A percentile compares a stretch with the other conserved stretches of the same genome.
Evolutionary conservation across 2,329 filamentous ascomycete species (phyloP).

Genomic region (Colletotrichum sp.): DNA sequence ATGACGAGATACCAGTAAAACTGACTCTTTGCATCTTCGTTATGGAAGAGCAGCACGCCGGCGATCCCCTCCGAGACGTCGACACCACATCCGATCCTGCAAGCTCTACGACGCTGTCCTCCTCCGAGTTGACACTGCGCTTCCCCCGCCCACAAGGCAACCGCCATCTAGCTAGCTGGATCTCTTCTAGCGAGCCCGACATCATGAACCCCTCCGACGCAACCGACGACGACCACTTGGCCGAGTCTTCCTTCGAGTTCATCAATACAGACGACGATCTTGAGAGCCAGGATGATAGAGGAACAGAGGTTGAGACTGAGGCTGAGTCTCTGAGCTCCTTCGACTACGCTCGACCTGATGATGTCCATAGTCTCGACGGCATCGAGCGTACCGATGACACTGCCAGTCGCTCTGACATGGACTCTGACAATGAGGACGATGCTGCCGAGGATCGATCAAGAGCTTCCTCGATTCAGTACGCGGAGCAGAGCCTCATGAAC

Average conservation of each 20-base stretch:
- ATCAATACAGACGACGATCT: conserved; percentile 60
- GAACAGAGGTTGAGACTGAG: conserved; percentile 45
- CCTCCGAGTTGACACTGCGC: conserved; percentile 55
- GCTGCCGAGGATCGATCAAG: conserved; percentile 29
- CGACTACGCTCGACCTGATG: conserved; percentile 53
- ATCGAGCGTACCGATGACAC: conserved; percentile 51
- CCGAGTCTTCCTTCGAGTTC: conserved; percentile 63
- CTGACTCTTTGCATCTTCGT: conserved; percentile 44
- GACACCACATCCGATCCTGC: conserved; percentile 23
- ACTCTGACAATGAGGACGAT: conserved; percentile 12
- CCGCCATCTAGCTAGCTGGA: conserved; percentile 62
- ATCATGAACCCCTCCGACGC: conserved; percentile 55
- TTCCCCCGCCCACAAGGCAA: conserved; percentile 63
- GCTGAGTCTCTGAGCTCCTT: conserved; percentile 56
- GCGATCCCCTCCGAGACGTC: conserved; percentile 12
- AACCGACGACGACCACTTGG: conserved; percentile 49
- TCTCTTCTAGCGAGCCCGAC: conserved; percentile 61
- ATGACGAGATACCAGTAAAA: conserved; percentile 39
- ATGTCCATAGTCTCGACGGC: conserved; percentile 55
- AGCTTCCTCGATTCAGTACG: conserved; percentile 51
- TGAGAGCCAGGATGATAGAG: conserved; percentile 55
- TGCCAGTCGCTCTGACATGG: conserved; percentile 12
- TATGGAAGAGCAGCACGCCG: conserved; percentile 54
- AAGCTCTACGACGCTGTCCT: conserved; percentile 32
- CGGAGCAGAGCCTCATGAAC: conserved; percentile 50